These are phyloP conservation scores for Sarocladium brachiariae DNA, from an alignment of 2,329 filamentous ascomycete genomes.

Conservation along the genomic window DNA sequence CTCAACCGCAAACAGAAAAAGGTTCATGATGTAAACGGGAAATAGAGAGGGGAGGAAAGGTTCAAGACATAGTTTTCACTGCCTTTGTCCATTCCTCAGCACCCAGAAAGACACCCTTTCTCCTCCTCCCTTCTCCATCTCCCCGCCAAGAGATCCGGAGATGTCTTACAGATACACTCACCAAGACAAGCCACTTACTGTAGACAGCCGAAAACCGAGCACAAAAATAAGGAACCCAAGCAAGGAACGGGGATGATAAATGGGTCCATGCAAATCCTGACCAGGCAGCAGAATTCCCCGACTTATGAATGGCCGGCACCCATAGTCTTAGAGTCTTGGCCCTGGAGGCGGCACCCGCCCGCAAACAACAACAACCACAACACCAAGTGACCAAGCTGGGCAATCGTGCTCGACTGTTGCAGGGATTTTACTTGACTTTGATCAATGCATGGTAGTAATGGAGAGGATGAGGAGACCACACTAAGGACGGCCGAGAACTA, in stretches of 20 bases:
- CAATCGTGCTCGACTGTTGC: too few species aligned
- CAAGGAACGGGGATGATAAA: background rate
- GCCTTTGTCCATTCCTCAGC: background rate
- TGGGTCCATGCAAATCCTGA: background rate
- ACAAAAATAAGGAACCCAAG: background rate
- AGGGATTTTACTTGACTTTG: too few species aligned
- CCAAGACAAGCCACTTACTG: background rate
- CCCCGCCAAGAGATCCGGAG: background rate
- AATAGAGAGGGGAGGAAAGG: background rate
- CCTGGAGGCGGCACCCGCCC: background rate
- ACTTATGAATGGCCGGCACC: slow-evolving; percentile 18
- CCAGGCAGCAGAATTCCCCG: slow-evolving; percentile 25
- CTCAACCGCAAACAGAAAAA: background rate
- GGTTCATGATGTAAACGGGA: background rate
- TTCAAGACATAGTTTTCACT: background rate
- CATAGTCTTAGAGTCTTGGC: slow-evolving; percentile 8
- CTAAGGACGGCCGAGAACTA: background rate
- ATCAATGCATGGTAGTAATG: too few species aligned
- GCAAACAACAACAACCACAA: background rate
- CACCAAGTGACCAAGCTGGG: too few species aligned
- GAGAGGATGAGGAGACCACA: too few species aligned
- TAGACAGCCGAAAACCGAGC: background rate
- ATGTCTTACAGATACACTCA: background rate
- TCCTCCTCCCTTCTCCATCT: background rate
- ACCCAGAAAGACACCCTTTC: background rate